These are phyloP conservation scores for Phanerodontia chrysosporium DNA, from an alignment of 768 basidiomycete genomes.

Conservation along the genomic window DNA sequence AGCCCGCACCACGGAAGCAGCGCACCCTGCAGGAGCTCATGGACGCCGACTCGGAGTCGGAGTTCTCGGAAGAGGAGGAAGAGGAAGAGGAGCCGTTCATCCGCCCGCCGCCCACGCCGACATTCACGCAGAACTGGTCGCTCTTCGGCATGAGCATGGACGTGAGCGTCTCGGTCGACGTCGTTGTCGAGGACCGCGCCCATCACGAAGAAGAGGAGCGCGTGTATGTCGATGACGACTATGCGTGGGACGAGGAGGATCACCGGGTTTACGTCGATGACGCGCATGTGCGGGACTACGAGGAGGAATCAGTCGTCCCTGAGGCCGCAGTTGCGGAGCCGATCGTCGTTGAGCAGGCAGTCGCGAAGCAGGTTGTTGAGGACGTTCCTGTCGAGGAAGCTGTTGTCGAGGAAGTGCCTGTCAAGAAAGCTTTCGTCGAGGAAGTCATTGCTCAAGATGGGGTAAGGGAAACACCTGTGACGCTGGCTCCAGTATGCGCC, in stretches of 20 bases:
- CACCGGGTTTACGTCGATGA: background rate
- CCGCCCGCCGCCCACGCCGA: background rate
- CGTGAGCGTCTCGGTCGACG: background rate
- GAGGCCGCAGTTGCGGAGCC: too few relatives aligned
- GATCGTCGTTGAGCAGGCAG: too few relatives aligned
- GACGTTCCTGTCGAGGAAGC: too few relatives aligned
- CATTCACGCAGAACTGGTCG: background rate
- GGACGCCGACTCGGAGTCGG: background rate
- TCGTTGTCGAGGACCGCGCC: background rate
- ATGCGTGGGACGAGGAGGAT: background rate
- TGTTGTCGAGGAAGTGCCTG: too few relatives aligned
- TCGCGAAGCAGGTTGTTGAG: too few relatives aligned
- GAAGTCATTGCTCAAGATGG: too few relatives aligned
- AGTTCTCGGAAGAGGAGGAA: background rate
- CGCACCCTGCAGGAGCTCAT: background rate
- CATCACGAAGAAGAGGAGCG: background rate
- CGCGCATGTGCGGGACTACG: background rate
- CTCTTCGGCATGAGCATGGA: background rate
- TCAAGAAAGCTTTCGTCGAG: too few relatives aligned
- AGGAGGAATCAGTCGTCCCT: background rate
- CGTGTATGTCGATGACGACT: background rate
- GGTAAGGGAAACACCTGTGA: too few relatives aligned
- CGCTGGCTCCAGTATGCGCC: background rate
- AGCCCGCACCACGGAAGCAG: background rate
- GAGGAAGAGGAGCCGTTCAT: background rate